Conservation (phyloP, 768 basidiomycete species). For the Russula ochroleuca region DNA sequence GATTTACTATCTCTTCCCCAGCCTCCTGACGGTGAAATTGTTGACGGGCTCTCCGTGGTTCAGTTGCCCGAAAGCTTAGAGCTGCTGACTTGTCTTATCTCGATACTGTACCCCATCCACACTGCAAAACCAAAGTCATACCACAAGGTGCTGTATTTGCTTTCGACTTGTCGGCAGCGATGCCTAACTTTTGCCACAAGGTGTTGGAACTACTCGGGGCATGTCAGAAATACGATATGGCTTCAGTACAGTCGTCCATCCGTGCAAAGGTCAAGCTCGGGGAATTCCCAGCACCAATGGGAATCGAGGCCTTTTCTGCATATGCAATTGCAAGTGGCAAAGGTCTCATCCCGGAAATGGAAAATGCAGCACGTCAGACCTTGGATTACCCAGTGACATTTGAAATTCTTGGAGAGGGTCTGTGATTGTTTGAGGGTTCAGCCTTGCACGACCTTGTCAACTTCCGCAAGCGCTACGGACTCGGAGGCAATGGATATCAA, state of each 20-base stretch:
- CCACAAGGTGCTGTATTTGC: background rate
- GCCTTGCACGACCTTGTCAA: too few relatives aligned
- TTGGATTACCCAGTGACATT: background rate
- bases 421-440: background rate
- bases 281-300: too few relatives aligned
- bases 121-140: background rate
- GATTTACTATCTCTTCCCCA: too few relatives aligned
- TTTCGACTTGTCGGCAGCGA: constrained; percentile 13
- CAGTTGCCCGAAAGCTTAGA: constrained; percentile 5
- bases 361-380: background rate
- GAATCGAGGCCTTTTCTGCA: too few relatives aligned
- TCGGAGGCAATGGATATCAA: too few relatives aligned
- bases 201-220: too few relatives aligned
- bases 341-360: background rate
- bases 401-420: background rate
- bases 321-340: background rate
- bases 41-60: constrained; percentile 5
- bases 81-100: constrained; percentile 12
- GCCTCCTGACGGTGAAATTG: background rate
- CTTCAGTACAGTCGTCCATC: too few relatives aligned
- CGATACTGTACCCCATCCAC: constrained; percentile 13
- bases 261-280: too few relatives aligned
- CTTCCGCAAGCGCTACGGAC: too few relatives aligned
- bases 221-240: too few relatives aligned
- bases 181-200: too few relatives aligned